These are phyloP conservation scores for Athelia sp. DNA, from an alignment of 1,284 basidiomycete genomes.

Conservation along the genomic window DNA sequence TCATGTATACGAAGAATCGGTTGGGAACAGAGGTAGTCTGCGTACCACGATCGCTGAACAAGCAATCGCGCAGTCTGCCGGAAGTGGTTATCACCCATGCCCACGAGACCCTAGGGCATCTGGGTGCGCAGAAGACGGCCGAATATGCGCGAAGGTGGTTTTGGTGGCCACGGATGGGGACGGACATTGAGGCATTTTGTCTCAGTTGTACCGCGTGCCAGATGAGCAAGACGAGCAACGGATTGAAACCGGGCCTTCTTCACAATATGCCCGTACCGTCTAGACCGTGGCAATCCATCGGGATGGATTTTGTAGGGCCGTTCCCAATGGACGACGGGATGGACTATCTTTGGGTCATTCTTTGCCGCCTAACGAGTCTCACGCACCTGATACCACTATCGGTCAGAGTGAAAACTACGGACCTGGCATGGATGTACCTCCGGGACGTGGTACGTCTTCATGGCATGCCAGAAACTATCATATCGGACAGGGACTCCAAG, in stretches of 20 bases:
- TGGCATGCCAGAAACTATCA: conserved; percentile 17
- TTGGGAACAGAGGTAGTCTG: conserved; percentile 13
- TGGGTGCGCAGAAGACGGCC: conserved; percentile 14
- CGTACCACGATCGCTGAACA: conserved; percentile 10
- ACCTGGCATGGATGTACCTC: too few relatives aligned
- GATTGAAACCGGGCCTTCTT: conserved; percentile 5
- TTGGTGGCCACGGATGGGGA: conserved; percentile 21
- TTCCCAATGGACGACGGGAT: conserved; percentile 2
- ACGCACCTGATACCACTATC: too few relatives aligned
- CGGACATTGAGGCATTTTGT: conserved; percentile 14
- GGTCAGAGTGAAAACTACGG: too few relatives aligned
- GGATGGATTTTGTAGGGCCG: conserved; percentile 9
- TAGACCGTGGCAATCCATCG: conserved; percentile 6
- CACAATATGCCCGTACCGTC: conserved; percentile 4
- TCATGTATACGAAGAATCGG: conserved; percentile 10
- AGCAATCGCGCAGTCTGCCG: conserved; percentile 7
- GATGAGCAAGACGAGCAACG: conserved; percentile 5
- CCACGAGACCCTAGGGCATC: too few relatives aligned
- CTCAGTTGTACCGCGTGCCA: conserved; percentile 12
- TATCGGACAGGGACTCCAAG: conserved; percentile 14
- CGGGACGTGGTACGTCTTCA: too few relatives aligned
- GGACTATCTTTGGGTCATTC: conserved; percentile 5
- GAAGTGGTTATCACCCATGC: conserved; percentile 19
- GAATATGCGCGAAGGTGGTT: too few relatives aligned
- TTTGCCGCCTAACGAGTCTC: too few relatives aligned